Base-by-base conservation (phyloP, 2,329 filamentous ascomycete species). In the Biscogniauxia sp. region DNA sequence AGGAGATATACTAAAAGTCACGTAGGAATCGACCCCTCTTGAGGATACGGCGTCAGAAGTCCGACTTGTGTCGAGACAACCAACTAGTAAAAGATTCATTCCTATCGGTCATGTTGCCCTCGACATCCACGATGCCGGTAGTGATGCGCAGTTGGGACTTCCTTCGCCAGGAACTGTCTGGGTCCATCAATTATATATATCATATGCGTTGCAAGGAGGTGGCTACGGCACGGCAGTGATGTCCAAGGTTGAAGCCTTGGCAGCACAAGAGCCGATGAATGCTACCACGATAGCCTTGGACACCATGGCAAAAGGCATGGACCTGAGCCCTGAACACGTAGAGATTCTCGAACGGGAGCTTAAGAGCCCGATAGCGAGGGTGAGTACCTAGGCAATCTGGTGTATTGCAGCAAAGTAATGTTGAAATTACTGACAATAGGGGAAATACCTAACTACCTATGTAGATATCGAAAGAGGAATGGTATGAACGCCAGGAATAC, bases 21-120 rank as follows among this genome's bases (percentile, higher is more conserved):
- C 20, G 32, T 58, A 72, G 76, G 76, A 79, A 67, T 61, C 65
- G 20, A 62, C 65, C 5, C 62, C 69, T 8, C 69, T 79, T 28
- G 63, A 53, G n/a, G 77, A 80, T 63, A 75, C 74, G 7, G 73
- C 76, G 37, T 54, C 62, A 5, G 67, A 68, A 20, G 45, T 76
- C 53, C 70, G 70, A 54, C 69, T 68, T 3, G 59, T 67, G 1
- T 64, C 65, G 26, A 66, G 75, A 41, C 65, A 69, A 15, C 73
- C 76, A 25, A 75, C 72, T 19, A 60, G 60, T 17, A 61, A 57
- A 17, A 53, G 60, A 26, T 79, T 78, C 65, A 58, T 68, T 5
- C 77, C 78, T n/a, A 70, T 79, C 54, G 77, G 78, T 11, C 78
- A 80, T 67, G 70, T 78, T 19, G 75, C 73, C 7, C 68, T 80